Percentiles rank a stretch among this genome's conserved stretches.
These are phyloP conservation scores for Cymbomonas tetramitiformis DNA, from an alignment of 139 green algal genomes.

Conservation along the genomic window DNA sequence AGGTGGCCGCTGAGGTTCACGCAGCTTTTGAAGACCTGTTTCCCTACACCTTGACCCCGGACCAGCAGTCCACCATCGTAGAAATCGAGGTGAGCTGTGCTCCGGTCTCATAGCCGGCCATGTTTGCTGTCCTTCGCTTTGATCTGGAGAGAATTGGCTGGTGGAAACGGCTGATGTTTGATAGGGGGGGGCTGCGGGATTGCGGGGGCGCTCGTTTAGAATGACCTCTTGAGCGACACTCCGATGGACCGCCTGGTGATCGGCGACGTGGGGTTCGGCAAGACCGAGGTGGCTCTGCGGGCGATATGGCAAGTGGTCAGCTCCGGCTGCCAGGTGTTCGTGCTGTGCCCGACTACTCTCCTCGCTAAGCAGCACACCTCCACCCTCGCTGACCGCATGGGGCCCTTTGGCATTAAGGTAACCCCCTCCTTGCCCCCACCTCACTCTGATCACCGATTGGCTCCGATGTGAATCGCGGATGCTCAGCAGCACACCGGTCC, in stretches of 20 bases:
- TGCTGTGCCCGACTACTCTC: constrained; percentile 37
- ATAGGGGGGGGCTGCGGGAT: no score
- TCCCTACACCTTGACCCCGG: constrained; percentile 2
- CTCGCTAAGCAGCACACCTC: constrained; percentile 34
- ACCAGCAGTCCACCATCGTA: neutral
- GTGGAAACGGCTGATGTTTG: neutral
- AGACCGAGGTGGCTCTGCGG: constrained; percentile 38
- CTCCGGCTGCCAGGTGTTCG: constrained; percentile 21
- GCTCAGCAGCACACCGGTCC: no score
- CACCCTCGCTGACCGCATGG: neutral
- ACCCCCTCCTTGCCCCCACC: constrained; percentile 2
- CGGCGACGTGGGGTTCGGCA: constrained; percentile 40
- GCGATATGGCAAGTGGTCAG: constrained; percentile 25
- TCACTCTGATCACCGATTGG: constrained; percentile 7
- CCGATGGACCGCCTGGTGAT: constrained; percentile 36
- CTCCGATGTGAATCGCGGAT: no score
- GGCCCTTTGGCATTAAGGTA: neutral
- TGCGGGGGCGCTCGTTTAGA: no score
- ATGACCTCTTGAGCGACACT: constrained; percentile 23
- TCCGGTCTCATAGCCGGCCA: constrained; percentile 1
- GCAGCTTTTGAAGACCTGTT: neutral
- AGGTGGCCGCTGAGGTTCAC: no score
- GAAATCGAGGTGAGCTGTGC: no score
- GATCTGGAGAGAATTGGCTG: constrained; percentile 1
- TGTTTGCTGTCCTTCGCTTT: neutral